Conservation (phyloP, 176 grass and related monocot species). For the Oryza officinalis region DNA sequence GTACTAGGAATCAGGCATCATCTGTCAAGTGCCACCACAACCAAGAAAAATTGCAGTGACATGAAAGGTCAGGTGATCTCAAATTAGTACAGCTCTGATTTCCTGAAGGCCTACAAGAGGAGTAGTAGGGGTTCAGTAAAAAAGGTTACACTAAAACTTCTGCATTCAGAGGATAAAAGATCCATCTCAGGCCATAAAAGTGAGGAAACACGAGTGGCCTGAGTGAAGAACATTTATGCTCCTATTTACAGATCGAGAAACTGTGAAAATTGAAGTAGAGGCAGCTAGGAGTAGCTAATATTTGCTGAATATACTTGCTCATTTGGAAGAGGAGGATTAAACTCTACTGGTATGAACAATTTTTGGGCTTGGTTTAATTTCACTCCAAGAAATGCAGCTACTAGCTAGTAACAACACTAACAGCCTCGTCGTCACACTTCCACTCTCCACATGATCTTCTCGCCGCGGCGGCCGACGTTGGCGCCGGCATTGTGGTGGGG, state of each 20-base stretch:
- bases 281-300: conserved; percentile 15
- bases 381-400: conserved; percentile 28
- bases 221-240: conserved; percentile 49
- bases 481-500: background rate
- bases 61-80: background rate
- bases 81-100: conserved; percentile 5
- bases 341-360: conserved; percentile 58
- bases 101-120: conserved; percentile 3
- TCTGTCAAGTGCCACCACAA: conserved; percentile 12
- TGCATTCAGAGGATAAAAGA: conserved; percentile 75
- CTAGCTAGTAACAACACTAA: background rate
- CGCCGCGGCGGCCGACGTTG: conserved; percentile 16
- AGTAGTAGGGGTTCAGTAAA: background rate
- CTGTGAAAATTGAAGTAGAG: background rate
- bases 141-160: conserved; percentile 38
- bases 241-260: conserved; percentile 49
- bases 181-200: conserved; percentile 43
- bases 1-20: conserved; percentile 35
- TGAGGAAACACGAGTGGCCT: conserved; percentile 20
- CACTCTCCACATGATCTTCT: conserved; percentile 74
- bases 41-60: conserved; percentile 30
- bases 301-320: background rate
- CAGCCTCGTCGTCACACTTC: conserved; percentile 43
- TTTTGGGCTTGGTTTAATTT: conserved; percentile 55
- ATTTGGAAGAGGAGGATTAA: conserved; percentile 34